Base-by-base conservation (phyloP, 2,329 filamentous ascomycete genomes). In the Fusarium succisae region DNA sequence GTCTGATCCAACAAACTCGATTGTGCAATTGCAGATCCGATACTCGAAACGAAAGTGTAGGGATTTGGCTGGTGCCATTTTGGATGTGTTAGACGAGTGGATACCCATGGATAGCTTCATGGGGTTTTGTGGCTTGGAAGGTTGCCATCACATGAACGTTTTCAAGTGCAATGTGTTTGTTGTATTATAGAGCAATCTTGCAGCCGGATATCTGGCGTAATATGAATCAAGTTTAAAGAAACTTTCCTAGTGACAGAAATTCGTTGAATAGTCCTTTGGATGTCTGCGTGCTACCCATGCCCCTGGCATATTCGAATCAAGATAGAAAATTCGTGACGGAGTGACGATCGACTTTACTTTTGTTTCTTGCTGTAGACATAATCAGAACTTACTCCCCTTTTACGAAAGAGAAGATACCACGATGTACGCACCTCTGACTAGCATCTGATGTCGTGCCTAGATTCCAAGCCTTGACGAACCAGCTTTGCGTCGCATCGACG, bases 401-500 rank as follows among this genome's bases (percentile, higher is more conserved):
- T 14, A 11, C 22, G 10, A n/a, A 8, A n/a, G 28, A 30, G 38
- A 37, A 22, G 32, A 28, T 24, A 38, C 20, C 37, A 55, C 13
- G 11, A 20, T 70, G 41, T 66, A 69, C 72, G 48, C 50, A 74
- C 72, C 63, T 71, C 44, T 76, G 74, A 14, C 73, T 69, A 39
- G 74, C 51, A 39, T 71, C 65, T n/a, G 57, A 66, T 7, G 73
- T 53, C 37, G 82, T 83, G 72, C 85, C 85, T 64, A 91, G 78
- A 76, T 91, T 91, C 90, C 90, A 92, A 3, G 90, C 90, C 82
- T 91, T 91, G 65, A 92, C 90, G 60, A 92, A 83, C 82, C 87
- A 90, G 74, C 87, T 90, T 84, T 95, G 93, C 24, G 93, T 94
- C 78, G 86, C 87, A 77, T 95, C 93, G 77, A 93, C 89, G 80